These are phyloP conservation scores for grape (Vitis vinifera) DNA, from an alignment of 164 flowering plant species.

Conservation along the genomic window DNA sequence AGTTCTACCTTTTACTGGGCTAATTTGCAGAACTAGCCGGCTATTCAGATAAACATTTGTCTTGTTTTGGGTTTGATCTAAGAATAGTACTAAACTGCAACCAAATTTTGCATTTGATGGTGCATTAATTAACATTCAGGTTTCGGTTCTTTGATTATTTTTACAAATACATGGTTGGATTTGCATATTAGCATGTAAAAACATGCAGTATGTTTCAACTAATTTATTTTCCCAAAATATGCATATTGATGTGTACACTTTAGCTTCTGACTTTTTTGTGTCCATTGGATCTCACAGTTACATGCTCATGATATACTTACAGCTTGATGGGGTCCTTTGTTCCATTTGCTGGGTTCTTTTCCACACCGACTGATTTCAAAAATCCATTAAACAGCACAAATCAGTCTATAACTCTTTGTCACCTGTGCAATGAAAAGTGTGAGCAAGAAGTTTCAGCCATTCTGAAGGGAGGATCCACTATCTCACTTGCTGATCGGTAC, in stretches of 20 bases:
- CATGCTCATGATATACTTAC: conserved; percentile 54
- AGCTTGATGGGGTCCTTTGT: conserved; percentile 86
- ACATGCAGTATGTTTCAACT: not conserved
- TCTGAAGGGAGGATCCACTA: conserved; percentile 30
- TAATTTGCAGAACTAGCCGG: too few relatives aligned
- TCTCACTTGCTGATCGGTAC: conserved; percentile 39
- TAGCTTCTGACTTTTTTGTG: conserved; percentile 36
- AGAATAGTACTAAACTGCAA: too few relatives aligned
- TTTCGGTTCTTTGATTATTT: too few relatives aligned
- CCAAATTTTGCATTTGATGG: too few relatives aligned
- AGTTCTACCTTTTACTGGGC: too few relatives aligned
- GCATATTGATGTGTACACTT: conserved; percentile 8
- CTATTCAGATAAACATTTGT: too few relatives aligned
- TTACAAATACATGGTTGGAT: not conserved
- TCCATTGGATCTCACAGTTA: conserved; percentile 49
- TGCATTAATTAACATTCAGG: too few relatives aligned
- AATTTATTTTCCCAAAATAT: too few relatives aligned
- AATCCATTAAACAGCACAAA: conserved; percentile 23
- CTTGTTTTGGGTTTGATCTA: too few relatives aligned
- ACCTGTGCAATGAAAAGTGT: conserved; percentile 52
- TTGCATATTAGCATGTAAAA: not conserved
- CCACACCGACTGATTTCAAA: conserved; percentile 41
- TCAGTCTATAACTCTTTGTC: conserved; percentile 31
- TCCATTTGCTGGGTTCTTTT: conserved; percentile 72
- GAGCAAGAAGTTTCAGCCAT: conserved; percentile 50